Evolutionary conservation across 192 early-diverging fungal genomes (phyloP).

Genomic region (Linnemannia zychae): DNA sequence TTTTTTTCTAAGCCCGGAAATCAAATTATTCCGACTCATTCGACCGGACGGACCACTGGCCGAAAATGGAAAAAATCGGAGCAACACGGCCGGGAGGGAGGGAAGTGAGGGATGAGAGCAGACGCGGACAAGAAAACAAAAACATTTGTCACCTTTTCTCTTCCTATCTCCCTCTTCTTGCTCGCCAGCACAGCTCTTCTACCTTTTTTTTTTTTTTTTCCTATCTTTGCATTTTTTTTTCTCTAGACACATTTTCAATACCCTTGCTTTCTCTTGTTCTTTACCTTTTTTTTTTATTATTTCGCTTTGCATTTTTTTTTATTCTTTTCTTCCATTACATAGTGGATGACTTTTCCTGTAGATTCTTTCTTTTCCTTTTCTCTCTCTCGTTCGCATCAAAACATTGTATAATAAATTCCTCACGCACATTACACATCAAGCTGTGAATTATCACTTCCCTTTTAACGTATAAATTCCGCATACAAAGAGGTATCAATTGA

Average conservation of each 20-base stretch:
- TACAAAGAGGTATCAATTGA: background rate
- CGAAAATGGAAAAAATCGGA: constrained; percentile 12
- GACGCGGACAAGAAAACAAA: no score
- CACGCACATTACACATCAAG: background rate
- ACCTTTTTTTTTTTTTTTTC: background rate
- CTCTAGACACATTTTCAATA: background rate
- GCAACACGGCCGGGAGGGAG: background rate
- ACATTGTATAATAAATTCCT: constrained; percentile 50
- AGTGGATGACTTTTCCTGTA: constrained; percentile 6
- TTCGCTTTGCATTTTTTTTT: background rate
- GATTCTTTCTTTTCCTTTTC: background rate
- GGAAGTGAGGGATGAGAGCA: background rate
- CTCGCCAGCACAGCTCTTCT: background rate
- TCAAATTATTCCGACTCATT: background rate
- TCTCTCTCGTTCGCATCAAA: constrained; percentile 8
- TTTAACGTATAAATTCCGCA: no score
- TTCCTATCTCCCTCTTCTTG: background rate
- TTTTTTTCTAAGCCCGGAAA: background rate
- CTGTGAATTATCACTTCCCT: no score
- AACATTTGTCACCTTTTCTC: background rate
- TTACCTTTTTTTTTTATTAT: background rate
- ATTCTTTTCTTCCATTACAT: background rate
- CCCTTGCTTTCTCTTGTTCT: background rate
- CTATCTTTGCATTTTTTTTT: background rate
- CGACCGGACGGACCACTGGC: background rate